These are phyloP conservation scores for Phytophthora pistaciae DNA, from an alignment of 352 stramenopile genomes.

Conservation along the genomic window DNA sequence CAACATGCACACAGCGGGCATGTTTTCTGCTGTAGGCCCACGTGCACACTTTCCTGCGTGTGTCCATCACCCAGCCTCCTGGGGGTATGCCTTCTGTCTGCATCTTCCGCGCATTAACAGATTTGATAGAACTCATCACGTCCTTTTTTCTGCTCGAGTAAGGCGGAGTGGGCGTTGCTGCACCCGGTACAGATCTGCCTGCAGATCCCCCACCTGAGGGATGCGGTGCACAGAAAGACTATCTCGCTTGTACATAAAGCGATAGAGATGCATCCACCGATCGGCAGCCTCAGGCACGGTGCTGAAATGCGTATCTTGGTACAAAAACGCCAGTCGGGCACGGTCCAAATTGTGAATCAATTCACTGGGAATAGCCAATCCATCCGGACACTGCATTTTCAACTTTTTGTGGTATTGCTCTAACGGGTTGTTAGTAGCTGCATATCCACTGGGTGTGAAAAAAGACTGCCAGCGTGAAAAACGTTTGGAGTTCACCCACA, in stretches of 20 bases:
- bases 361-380: neutral
- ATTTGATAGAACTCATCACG: conserved; percentile 1
- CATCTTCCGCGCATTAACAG: neutral
- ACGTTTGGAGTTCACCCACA: conserved; percentile 4
- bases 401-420: conserved; percentile 6
- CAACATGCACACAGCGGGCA: neutral
- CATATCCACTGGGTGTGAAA: neutral
- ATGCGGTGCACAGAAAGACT: neutral
- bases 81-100: conserved; percentile 5
- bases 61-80: conserved; percentile 5
- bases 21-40: conserved; percentile 1
- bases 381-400: neutral
- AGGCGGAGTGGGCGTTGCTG: neutral
- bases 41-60: conserved; percentile 1
- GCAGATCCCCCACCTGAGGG: neutral
- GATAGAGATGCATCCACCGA: neutral
- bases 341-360: conserved; percentile 7
- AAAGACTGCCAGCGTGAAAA: conserved; percentile 9
- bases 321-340: conserved; percentile 5
- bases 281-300: neutral
- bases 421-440: neutral
- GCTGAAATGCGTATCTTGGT: neutral
- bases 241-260: neutral
- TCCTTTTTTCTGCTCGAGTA: neutral
- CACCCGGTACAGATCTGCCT: neutral